phyloP scores from a whole-genome alignment of 768 basidiomycete species.

The Rhodocollybia butyracea region DNA sequence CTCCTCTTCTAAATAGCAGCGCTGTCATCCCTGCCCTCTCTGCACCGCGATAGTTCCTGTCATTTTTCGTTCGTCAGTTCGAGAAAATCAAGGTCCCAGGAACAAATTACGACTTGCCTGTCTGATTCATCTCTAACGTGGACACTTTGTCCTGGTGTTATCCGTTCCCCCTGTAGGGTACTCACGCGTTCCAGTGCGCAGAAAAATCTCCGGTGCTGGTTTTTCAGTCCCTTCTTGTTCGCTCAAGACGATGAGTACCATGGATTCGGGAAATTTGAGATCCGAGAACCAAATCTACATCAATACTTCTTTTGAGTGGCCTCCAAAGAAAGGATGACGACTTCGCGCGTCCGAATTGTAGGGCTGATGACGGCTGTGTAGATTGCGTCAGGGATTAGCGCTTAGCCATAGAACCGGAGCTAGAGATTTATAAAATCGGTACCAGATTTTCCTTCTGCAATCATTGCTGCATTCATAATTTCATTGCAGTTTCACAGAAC shows the following conservation, averaged over 20 bases:
- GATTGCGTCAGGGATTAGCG: too few relatives aligned
- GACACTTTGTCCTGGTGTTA: constrained; percentile 44
- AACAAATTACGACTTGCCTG: constrained; percentile 39
- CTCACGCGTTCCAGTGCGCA: constrained; percentile 33
- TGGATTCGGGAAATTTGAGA: constrained; percentile 46
- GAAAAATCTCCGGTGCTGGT: constrained; percentile 59
- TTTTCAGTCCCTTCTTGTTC: constrained; percentile 71
- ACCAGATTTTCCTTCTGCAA: too few relatives aligned
- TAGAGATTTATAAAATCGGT: too few relatives aligned
- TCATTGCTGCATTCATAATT: too few relatives aligned
- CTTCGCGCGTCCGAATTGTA: constrained; percentile 9
- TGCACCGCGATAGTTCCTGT: constrained; percentile 70
- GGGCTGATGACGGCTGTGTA: constrained; percentile 5
- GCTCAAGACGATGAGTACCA: constrained; percentile 62
- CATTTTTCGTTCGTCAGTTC: background rate
- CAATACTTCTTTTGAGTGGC: constrained; percentile 1
- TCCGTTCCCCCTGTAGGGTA: constrained; percentile 14
- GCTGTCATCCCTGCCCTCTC: constrained; percentile 47
- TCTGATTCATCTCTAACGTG: constrained; percentile 77
- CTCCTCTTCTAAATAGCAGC: constrained; percentile 54
- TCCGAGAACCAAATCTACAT: constrained; percentile 52
- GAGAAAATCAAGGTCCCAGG: too few relatives aligned
- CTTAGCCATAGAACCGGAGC: too few relatives aligned
- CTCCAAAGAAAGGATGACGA: background rate
- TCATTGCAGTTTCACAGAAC: too few relatives aligned